Evolutionary conservation across 768 basidiomycete genomes (phyloP).

Genomic region (Rhodotorula paludigena): DNA sequence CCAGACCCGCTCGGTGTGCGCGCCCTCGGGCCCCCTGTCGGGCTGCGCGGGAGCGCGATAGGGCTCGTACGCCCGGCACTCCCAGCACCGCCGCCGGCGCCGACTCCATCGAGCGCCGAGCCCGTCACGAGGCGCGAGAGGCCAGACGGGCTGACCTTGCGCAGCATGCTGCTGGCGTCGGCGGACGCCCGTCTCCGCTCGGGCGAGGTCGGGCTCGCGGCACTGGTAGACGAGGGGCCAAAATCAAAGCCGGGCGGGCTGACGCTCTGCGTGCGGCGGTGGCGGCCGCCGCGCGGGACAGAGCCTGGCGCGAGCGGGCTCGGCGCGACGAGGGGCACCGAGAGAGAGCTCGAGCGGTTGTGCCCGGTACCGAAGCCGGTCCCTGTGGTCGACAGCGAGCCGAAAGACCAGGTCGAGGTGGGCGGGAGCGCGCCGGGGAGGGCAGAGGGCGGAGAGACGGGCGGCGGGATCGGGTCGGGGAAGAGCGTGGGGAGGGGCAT

Average conservation of each 20-base stretch:
- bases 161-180: neutral
- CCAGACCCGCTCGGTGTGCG: no score
- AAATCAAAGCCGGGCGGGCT: constrained; percentile 28
- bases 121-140: neutral
- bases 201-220: no score
- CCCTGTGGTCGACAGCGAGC: no score
- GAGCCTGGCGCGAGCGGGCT: constrained; percentile 20
- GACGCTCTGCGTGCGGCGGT: constrained; percentile 35
- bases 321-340: constrained; percentile 24
- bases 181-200: neutral
- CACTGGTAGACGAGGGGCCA: no score
- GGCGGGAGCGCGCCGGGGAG: neutral
- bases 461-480: neutral
- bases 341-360: neutral
- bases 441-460: neutral
- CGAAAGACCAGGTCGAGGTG: constrained; percentile 3
- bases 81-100: no score
- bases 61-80: no score
- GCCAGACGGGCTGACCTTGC: neutral
- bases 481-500: constrained; percentile 19
- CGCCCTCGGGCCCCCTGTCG: constrained; percentile 1
- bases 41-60: neutral
- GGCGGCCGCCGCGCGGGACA: constrained; percentile 11
- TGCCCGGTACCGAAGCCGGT: no score
- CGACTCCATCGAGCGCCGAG: no score